Evolutionary conservation across 108 stramenopile species (phyloP).

Genomic region (Thalassiosira profunda): DNA sequence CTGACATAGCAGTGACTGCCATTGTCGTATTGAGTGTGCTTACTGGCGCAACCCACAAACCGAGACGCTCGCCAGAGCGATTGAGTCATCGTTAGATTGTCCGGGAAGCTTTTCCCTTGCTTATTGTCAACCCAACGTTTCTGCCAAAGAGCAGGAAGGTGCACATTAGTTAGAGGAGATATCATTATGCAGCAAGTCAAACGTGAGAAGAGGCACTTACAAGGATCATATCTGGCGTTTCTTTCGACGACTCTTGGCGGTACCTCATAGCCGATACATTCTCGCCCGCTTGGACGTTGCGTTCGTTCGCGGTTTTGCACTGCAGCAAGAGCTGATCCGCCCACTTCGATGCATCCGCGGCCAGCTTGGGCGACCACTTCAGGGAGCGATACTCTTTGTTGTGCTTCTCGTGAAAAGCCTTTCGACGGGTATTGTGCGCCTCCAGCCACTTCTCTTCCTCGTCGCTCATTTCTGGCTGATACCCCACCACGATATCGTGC

Average conservation of each 20-base stretch:
- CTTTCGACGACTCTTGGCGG: no score
- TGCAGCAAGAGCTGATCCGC: no score
- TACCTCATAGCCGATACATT: no score
- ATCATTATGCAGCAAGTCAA: no score
- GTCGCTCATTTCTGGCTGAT: background rate
- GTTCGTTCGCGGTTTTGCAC: no score
- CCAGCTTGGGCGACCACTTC: background rate
- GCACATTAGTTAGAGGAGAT: no score
- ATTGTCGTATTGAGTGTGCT: background rate
- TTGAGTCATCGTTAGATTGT: slow-evolving; percentile 1
- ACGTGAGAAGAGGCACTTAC: no score
- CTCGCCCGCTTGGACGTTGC: no score
- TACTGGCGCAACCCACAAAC: slow-evolving; percentile 43
- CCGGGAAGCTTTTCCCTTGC: no score
- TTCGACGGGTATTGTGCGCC: background rate
- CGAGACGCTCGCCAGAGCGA: slow-evolving; percentile 16
- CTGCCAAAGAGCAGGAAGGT: no score
- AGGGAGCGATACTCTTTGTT: background rate
- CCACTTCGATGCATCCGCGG: background rate
- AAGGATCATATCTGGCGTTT: no score
- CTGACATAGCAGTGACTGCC: slow-evolving; percentile 30
- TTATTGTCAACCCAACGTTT: no score
- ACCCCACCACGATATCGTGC: slow-evolving; percentile 1
- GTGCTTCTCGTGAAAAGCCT: background rate
- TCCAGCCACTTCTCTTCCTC: background rate